phyloP scores from a whole-genome alignment of 2,329 filamentous ascomycete species.

The Calonectria ilicicola region DNA sequence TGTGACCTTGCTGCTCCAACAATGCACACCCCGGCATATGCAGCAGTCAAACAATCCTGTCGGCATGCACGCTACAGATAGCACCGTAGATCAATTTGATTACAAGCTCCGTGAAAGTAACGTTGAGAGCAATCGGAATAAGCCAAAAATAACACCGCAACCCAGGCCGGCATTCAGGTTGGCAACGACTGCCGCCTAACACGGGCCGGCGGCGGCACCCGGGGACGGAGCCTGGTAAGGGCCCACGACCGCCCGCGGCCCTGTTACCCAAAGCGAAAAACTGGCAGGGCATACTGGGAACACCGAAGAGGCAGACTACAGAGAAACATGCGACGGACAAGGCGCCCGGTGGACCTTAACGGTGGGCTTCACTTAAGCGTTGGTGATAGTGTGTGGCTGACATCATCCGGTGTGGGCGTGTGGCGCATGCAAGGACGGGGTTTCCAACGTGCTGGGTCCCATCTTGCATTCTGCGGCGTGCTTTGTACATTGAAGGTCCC shows the following conservation, averaged over 20 bases:
- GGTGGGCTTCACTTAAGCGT: neutral
- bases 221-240: conserved; percentile 19
- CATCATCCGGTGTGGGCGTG: conserved; percentile 16
- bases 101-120: neutral
- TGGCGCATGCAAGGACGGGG: conserved; percentile 25
- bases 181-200: neutral
- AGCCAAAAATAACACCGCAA: conserved; percentile 20
- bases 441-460: conserved; percentile 13
- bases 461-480: conserved; percentile 10
- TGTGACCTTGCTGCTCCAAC: conserved; percentile 3
- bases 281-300: conserved; percentile 26
- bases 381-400: conserved; percentile 18
- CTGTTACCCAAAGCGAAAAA: neutral
- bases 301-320: conserved; percentile 17
- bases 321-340: neutral
- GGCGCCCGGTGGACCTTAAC: conserved; percentile 6
- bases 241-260: conserved; percentile 30
- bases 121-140: neutral
- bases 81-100: neutral
- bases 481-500: neutral
- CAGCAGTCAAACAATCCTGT: neutral
- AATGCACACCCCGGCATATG: conserved; percentile 10
- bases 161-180: neutral
- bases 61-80: conserved; percentile 6
- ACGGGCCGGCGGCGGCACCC: conserved; percentile 34